Base-by-base conservation (phyloP, 257 asterid genomes). In the Mitragyna speciosa region DNA sequence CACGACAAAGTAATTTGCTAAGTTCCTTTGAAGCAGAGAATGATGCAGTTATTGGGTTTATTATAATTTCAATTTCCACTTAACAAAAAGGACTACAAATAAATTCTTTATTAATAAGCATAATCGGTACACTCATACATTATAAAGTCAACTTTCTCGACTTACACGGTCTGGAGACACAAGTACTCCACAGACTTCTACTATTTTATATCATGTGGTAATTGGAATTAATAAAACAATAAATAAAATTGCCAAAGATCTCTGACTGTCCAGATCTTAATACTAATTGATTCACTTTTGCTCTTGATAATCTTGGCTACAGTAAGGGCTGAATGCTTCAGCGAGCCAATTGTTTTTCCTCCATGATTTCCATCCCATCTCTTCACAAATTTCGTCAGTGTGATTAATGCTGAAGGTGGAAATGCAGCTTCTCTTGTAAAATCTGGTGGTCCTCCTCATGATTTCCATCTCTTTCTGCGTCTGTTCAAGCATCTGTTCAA, bases 381-480 rank as follows among this genome's bases (percentile, higher is more conserved):
- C 98, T 72, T 91, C 86, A 26, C 98, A 94, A 4, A 93, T 91
- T 64, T 94, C 97, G 64, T 94, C 98, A 1, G 87, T 91, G 65
- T 94, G 98, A 66, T 93, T 91, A 68, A 94, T 94, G 81, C 98
- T 94, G 86, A 86, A 94, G 14, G 98, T 94, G 6, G 98, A 94
- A 7, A 94, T 94, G 87, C 98, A 94, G 15, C 93, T 94, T 77
- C 98, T 84, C 82, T 90, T 91, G 87, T 88, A 94, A 54, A 94
- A 94, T 65, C 98, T 82, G 0, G 98, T 94, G 0, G 91, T 85
- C 76, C 84, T 86, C 91, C 52, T 91, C 97, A 94, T 94, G 51
- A 94, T 89, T 30, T 90, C 96, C 91, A 90, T 86, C 87, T 94
- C 98, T 16, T 86, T 36, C 12, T 75, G 87, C 0, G 92, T 89